A percentile compares a stretch with the other conserved stretches of the same genome.
Evolutionary conservation across 306 rosid genomes (phyloP).

Genomic region (Medicago lupulina): DNA sequence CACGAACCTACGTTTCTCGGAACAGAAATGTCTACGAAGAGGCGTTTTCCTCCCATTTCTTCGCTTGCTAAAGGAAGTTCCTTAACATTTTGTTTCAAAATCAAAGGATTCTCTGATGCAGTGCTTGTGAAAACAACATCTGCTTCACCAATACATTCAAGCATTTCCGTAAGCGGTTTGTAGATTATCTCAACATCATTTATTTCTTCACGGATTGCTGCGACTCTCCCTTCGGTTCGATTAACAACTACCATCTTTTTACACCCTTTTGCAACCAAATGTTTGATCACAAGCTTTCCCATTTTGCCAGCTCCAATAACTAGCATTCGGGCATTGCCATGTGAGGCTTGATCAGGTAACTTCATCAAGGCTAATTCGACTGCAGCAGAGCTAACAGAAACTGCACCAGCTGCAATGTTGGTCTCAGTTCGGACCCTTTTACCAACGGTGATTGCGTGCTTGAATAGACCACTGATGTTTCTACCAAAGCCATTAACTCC

Average conservation of each 20-base stretch:
- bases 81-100: conserved; percentile 75
- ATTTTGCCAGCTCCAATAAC: conserved; percentile 97
- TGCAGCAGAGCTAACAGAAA: conserved; percentile 98
- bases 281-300: conserved; percentile 99
- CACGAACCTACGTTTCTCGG: conserved; percentile 94
- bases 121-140: conserved; percentile 94
- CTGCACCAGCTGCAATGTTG: conserved; percentile 97
- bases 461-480: conserved; percentile 95
- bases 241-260: conserved; percentile 88
- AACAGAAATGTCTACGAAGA: conserved; percentile 88
- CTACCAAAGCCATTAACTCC: conserved; percentile 97
- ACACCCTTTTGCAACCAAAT: conserved; percentile 93
- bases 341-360: conserved; percentile 73
- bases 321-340: conserved; percentile 70
- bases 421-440: conserved; percentile 97
- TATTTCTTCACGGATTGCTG: conserved; percentile 71
- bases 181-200: conserved; percentile 76
- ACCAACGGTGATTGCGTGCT: conserved; percentile 97
- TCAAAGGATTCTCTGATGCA: conserved; percentile 85
- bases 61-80: conserved; percentile 69
- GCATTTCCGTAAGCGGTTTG: conserved; percentile 85
- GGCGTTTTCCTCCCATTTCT: conserved; percentile 62
- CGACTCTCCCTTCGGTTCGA: conserved; percentile 85
- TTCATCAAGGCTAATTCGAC: conserved; percentile 95
- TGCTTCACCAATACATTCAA: conserved; percentile 70